Conservation (phyloP, 306 rosid genomes). For the Casuarina cunninghamiana region DNA sequence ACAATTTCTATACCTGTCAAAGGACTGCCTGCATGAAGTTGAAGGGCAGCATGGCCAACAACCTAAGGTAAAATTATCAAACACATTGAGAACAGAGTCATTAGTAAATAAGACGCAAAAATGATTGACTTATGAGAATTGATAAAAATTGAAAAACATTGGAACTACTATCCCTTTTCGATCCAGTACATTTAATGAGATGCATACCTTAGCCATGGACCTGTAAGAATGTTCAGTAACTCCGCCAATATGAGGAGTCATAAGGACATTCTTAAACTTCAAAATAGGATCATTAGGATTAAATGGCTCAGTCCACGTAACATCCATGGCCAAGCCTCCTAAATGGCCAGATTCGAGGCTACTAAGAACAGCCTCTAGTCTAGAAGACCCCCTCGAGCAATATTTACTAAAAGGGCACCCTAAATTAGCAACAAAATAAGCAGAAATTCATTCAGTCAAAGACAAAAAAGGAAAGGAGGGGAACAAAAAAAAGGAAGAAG, state of each 20-base stretch:
- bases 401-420: constrained; percentile 83
- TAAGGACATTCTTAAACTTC: constrained; percentile 63
- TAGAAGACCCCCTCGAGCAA: constrained; percentile 72
- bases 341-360: constrained; percentile 67
- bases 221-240: constrained; percentile 78
- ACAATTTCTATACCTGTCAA: constrained; percentile 74
- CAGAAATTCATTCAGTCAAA: neutral
- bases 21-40: constrained; percentile 67
- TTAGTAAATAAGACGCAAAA: neutral
- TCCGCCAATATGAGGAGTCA: constrained; percentile 93
- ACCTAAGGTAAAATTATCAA: constrained; percentile 38
- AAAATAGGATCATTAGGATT: constrained; percentile 71
- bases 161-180: neutral
- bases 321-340: constrained; percentile 89
- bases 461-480: neutral
- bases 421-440: constrained; percentile 26
- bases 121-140: neutral
- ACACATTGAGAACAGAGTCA: neutral
- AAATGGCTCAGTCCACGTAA: constrained; percentile 90
- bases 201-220: constrained; percentile 78
- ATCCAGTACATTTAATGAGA: neutral
- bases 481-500: neutral
- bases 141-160: neutral
- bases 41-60: constrained; percentile 78
- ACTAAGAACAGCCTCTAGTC: constrained; percentile 61